Percentiles rank a stretch among this genome's conserved stretches.
Conservation (phyloP, 352 stramenopile genomes). For the Globisporangium heterothallicum region DNA sequence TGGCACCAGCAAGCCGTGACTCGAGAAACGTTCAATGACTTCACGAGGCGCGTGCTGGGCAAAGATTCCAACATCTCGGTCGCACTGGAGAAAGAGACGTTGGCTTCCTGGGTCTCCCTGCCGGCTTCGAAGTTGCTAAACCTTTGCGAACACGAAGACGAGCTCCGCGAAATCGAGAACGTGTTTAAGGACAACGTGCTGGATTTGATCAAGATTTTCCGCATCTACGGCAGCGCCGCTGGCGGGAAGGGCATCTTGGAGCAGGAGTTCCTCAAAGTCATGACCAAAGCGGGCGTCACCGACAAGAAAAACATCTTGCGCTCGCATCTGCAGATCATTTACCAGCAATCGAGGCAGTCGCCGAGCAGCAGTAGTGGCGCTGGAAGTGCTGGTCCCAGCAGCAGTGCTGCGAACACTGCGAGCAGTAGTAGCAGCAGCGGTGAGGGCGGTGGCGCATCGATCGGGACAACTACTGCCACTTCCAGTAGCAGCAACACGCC, state of each 20-base stretch:
- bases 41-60: slow-evolving; percentile 50
- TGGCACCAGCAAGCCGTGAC: slow-evolving; percentile 44
- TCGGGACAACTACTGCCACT: neutral
- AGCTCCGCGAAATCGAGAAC: slow-evolving; percentile 51
- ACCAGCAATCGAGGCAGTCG: slow-evolving; percentile 52
- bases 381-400: neutral
- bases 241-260: slow-evolving; percentile 69
- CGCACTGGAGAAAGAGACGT: slow-evolving; percentile 60
- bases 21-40: slow-evolving; percentile 60
- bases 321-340: slow-evolving; percentile 68
- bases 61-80: slow-evolving; percentile 74
- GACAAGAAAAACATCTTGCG: slow-evolving; percentile 79
- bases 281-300: slow-evolving; percentile 67
- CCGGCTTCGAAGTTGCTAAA: slow-evolving; percentile 37
- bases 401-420: neutral
- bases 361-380: neutral
- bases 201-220: slow-evolving; percentile 77
- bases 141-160: slow-evolving; percentile 58
- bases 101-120: slow-evolving; percentile 54
- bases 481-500: neutral
- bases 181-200: slow-evolving; percentile 75
- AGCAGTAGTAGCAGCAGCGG: slow-evolving; percentile 7
- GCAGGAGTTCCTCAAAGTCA: slow-evolving; percentile 80
- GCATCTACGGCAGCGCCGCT: slow-evolving; percentile 57
- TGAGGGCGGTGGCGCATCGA: neutral